Percentiles rank a stretch among this genome's conserved stretches.
phyloP scores from a whole-genome alignment of 176 grass and related monocot species.

The Juncus inflexus region DNA sequence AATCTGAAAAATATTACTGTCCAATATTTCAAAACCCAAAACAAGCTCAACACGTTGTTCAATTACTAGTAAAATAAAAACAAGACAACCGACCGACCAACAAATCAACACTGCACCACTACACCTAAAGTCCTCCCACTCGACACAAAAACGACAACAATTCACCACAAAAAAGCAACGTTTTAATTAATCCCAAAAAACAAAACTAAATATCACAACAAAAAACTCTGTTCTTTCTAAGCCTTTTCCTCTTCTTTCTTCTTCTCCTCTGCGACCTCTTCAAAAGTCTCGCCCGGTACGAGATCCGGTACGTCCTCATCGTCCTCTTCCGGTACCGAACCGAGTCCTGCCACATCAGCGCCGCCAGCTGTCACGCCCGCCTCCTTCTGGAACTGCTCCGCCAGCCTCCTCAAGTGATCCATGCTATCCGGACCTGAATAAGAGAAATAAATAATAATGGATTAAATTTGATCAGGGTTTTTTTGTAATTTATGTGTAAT shows the following conservation, averaged over 20 bases:
- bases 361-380: slow-evolving; percentile 37
- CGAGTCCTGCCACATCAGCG: neutral
- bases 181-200: neutral
- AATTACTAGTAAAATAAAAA: slow-evolving; percentile 2
- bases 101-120: neutral
- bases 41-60: too few species aligned
- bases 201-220: slow-evolving; percentile 22
- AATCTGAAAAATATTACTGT: too few species aligned
- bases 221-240: neutral
- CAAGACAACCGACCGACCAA: neutral
- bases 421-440: slow-evolving; percentile 79
- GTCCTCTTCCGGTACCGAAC: slow-evolving; percentile 45
- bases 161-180: neutral
- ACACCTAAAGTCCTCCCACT: slow-evolving; percentile 21
- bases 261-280: slow-evolving; percentile 59
- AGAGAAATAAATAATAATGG: neutral
- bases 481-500: too few species aligned
- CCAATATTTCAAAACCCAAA: too few species aligned
- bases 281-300: slow-evolving; percentile 77
- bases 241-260: slow-evolving; percentile 36
- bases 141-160: neutral
- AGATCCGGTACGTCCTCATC: slow-evolving; percentile 91
- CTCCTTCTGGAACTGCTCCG: slow-evolving; percentile 88
- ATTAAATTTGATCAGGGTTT: neutral
- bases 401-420: slow-evolving; percentile 78